Evolutionary conservation across 2,329 filamentous ascomycete species (phyloP), one percentile per base, ranked within the genome.

Genomic region (Myriosclerotinia curreyana): DNA sequence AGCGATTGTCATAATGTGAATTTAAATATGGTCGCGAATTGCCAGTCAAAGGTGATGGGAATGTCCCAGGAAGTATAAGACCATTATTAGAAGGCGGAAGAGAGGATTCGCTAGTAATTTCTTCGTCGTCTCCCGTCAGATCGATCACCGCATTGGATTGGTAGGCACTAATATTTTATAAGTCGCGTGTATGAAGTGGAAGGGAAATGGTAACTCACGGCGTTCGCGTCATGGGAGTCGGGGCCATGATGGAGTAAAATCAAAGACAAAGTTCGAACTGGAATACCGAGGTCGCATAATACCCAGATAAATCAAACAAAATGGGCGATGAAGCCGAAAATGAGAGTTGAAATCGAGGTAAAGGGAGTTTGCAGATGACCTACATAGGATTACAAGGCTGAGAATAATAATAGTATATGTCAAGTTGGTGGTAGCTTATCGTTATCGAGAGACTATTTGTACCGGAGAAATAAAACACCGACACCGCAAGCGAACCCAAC

Each of bases 91-190:
- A 50, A 9, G 12, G 38, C 36, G 38, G 25, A 14, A 46, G 20
- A 17, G 25, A 34, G n/a, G 38, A 17, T 14, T 31, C 50, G 31
- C n/a, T 28, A 15, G 42, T 15, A 17, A 25, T 58, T 14, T 62
- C 38, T n/a, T 62, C 60, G n/a, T 54, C 38, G 38, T 60, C 62
- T 20, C 42, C 36, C 3, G 54, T 60, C 9, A 60, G 22, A 44
- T 64, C 62, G 36, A 64, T 64, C n/a, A 64, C 53, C 12, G 11
- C 42, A 20, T 46, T 12, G 40, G 50, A 34, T 50, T 60, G 31
- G 31, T 36, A 28, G n/a, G n/a, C 22, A 36, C 52, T 55, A 46
- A 36, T 28, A n/a, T 25, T 48, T 11, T 8, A 12, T 58, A 48
- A 53, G 58, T 60, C 46, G 58, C 55, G 55, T 60, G 46, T 42